Percentiles rank a stretch among this genome's conserved stretches.
Evolutionary conservation across 2,329 filamentous ascomycete species (phyloP).

Genomic region (Colletotrichum sp.): DNA sequence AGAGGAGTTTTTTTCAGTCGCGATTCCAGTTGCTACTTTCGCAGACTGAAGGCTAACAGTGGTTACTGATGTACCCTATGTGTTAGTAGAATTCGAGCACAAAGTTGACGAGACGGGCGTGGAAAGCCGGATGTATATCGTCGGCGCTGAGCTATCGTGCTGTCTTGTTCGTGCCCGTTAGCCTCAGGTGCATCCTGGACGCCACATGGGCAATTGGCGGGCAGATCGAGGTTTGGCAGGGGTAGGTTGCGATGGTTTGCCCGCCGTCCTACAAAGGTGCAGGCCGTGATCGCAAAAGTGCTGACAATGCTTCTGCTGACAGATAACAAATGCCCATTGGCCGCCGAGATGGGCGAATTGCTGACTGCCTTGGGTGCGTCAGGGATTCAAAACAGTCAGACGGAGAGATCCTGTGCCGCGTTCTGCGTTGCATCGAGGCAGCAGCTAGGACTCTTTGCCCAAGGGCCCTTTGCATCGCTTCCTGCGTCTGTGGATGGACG

Average conservation of each 20-base stretch:
- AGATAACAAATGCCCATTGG: not conserved
- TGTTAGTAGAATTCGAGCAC: not conserved
- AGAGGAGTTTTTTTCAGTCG: not conserved
- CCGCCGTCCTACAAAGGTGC: not conserved
- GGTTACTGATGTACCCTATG: not conserved
- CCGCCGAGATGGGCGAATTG: not conserved
- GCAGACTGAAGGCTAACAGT: not conserved
- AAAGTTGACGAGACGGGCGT: not conserved
- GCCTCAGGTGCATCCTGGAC: not conserved
- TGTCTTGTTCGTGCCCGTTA: not conserved
- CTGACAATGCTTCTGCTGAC: not conserved
- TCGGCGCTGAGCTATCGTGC: not conserved
- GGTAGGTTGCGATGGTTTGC: not conserved
- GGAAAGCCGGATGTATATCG: not conserved
- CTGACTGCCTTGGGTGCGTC: not conserved
- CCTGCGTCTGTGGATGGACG: not conserved
- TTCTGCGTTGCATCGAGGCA: not conserved
- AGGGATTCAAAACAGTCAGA: not conserved
- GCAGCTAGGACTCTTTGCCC: not conserved
- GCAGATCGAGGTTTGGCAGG: not conserved
- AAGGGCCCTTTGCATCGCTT: not conserved
- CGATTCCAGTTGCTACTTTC: not conserved
- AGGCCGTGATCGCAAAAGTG: not conserved
- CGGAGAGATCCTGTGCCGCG: not conserved
- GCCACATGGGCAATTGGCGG: not conserved